Conservation (phyloP, 176 grass and related monocot genomes). For the sorghum (Sorghum bicolor) region Sorghum_bicolor_NCBIv3 NC_012878.2:55253001-55253500, state of each 20-base stretch:
- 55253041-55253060: conserved; percentile 52
- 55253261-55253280: conserved; percentile 71
- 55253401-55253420: conserved; percentile 70
- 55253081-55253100: neutral
- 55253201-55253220: conserved; percentile 46
- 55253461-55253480: neutral
- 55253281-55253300: conserved; percentile 86
- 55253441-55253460: neutral
- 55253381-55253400: conserved; percentile 81
- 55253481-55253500: neutral
- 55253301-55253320: conserved; percentile 93
- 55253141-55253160: neutral
- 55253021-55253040: conserved; percentile 79
- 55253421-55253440: neutral
- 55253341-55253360: conserved; percentile 26
- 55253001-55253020: conserved; percentile 83
- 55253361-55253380: conserved; percentile 95
- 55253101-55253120: neutral
- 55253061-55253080: neutral
- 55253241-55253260: conserved; percentile 90
- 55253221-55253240: conserved; percentile 77
- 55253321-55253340: conserved; percentile 97
- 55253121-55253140: no score
- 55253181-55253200: conserved; percentile 1
- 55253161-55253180: conserved; percentile 1